A percentile compares a stretch with the other conserved stretches of the same genome.
phyloP scores from a whole-genome alignment of 495 filamentous ascomycete genomes.

The Neurospora africana region DNA sequence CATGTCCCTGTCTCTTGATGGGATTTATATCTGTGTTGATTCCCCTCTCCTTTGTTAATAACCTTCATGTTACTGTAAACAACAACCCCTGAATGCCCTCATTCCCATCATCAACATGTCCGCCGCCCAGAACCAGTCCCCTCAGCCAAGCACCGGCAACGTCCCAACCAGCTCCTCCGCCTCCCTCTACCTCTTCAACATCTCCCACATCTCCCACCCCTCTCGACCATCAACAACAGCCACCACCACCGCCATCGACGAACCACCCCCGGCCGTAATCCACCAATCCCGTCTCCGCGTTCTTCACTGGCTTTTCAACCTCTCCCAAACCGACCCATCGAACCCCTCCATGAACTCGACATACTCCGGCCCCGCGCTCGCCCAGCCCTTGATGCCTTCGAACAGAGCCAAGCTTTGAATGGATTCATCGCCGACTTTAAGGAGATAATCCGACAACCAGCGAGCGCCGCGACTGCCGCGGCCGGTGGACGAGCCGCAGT shows the following conservation, averaged over 20 bases:
- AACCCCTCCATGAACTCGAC: constrained; percentile 48
- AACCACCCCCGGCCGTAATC: background rate
- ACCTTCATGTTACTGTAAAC: no score
- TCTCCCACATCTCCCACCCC: background rate
- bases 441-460: constrained; percentile 58
- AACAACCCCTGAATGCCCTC: background rate
- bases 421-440: constrained; percentile 26
- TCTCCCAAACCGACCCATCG: constrained; percentile 39
- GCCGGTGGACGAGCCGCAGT: constrained; percentile 60
- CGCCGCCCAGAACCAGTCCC: background rate
- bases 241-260: background rate
- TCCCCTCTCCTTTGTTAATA: background rate
- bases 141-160: background rate
- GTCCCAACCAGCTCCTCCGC: background rate
- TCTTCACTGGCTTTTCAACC: background rate
- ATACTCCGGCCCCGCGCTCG: constrained; percentile 42
- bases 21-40: background rate
- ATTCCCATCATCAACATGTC: background rate
- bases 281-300: background rate
- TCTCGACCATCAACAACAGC: background rate
- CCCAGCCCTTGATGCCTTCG: constrained; percentile 60
- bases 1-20: background rate
- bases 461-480: constrained; percentile 50
- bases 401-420: constrained; percentile 47
- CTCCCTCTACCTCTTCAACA: background rate